phyloP scores from a whole-genome alignment of 805 yeast species.

The Maudiozyma pseudohumilis region DNA sequence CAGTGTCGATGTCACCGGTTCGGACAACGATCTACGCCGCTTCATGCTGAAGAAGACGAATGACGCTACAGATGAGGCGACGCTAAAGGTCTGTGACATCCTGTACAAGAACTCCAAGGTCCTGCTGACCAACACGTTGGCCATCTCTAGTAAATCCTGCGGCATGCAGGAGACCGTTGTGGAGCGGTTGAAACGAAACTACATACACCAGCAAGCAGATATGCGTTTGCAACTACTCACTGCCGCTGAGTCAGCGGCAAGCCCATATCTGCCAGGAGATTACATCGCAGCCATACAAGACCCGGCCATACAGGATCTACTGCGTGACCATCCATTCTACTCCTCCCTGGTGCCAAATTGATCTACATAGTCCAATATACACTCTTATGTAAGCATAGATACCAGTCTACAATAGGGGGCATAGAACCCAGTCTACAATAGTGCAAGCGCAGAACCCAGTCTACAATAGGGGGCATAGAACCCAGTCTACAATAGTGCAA shows the following conservation, averaged over 20 bases:
- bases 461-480: too few relatives aligned
- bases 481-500: too few relatives aligned
- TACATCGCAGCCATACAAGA: background rate
- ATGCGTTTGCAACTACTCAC: constrained; percentile 12
- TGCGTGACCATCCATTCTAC: constrained; percentile 19
- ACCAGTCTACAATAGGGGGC: too few relatives aligned
- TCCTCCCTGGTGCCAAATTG: too few relatives aligned
- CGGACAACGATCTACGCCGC: constrained; percentile 23
- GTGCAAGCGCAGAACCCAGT: too few relatives aligned
- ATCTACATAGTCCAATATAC: too few relatives aligned
- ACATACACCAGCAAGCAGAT: constrained; percentile 18
- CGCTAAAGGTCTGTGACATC: constrained; percentile 9
- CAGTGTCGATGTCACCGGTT: constrained; percentile 14
- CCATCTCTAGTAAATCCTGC: constrained; percentile 21
- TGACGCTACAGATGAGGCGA: background rate
- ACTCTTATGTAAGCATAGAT: too few relatives aligned
- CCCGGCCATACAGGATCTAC: constrained; percentile 8
- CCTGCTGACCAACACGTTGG: constrained; percentile 16
- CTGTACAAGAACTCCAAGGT: constrained; percentile 21
- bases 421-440: too few relatives aligned
- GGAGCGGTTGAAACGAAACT: constrained; percentile 24
- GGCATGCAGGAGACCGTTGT: constrained; percentile 24
- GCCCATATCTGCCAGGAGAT: background rate
- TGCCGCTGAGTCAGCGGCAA: background rate
- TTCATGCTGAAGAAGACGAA: constrained; percentile 9